Evolutionary conservation across 2,329 filamentous ascomycete genomes (phyloP), one percentile per base, ranked within the genome.

Genomic region (Fusarium sp.): DNA sequence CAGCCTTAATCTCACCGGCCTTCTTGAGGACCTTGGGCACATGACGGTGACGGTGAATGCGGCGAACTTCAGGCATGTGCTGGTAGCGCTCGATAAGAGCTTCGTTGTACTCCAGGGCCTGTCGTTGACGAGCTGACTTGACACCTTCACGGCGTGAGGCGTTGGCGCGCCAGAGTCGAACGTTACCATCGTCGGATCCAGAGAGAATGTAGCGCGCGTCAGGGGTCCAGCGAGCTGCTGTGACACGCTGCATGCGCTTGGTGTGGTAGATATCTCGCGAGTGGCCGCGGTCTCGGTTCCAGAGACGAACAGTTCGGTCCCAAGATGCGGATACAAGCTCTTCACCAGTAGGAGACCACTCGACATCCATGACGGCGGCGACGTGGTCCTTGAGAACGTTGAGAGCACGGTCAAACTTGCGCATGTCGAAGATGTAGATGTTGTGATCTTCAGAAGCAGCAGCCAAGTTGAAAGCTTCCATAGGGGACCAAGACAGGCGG

Each of bases 251-350:
- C 95, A 98, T 98, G 71, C 96, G 91, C 84, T 98, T 97, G 22
- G 96, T 98, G 85, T 98, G 95, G 83, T 98, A 99, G 53, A 98
- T 91, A 79, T 99, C 96, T 75, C 95, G 89, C 18, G 93, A 95
- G 82, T 96, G 94, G 29, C 95, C 95, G 69, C 91, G 86, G 72
- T 91, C 89, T 62, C 93, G 89, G 79, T 90, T 90, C 93, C 94
- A 98, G 54, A 98, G 85, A 55, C 96, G 90, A 57, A 99, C 87
- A 8, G 94, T 97, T 69, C 94, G 91, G 88, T 94, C 70, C 83
- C 96, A 97, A 1, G 92, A 94, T 9, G 94, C 96, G 18, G 92
- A 94, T 25, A 98, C 94, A 49, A 99, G 89, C 80, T 98, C 95
- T 80, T 98, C 93, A 66, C 96, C 96, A 0, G 96, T 98, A 1